Conservation (phyloP, 78 protist species). For the Dictyostelium firmibasis region DNA sequence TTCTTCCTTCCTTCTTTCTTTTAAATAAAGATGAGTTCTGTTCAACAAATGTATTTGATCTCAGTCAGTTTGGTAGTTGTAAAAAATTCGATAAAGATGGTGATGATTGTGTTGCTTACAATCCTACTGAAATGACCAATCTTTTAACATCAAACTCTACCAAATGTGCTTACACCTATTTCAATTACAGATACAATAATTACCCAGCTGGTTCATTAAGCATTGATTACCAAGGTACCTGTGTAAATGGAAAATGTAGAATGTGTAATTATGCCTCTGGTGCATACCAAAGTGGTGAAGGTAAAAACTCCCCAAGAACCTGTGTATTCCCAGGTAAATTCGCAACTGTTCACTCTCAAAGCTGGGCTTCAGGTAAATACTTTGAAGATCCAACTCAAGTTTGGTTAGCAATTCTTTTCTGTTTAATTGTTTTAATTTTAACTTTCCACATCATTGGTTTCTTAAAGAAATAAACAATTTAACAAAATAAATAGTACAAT, state of each 20-base stretch:
- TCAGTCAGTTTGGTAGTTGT: slow-evolving; percentile 28
- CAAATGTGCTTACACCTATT: slow-evolving; percentile 40
- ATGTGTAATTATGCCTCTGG: neutral
- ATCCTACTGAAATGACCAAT: neutral
- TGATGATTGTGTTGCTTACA: slow-evolving; percentile 9
- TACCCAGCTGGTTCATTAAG: neutral
- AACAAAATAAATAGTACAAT: neutral
- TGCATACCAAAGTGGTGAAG: neutral
- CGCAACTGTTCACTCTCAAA: slow-evolving; percentile 32
- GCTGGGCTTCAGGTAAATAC: slow-evolving; percentile 42
- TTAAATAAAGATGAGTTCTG: slow-evolving; percentile 32
- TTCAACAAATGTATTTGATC: neutral
- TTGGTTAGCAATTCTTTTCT: slow-evolving; percentile 73
- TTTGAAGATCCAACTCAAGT: slow-evolving; percentile 3
- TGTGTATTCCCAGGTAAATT: slow-evolving; percentile 76
- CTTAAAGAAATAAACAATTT: slow-evolving; percentile 37
- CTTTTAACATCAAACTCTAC: neutral
- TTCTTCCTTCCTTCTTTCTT: too few species aligned
- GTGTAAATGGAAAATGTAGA: slow-evolving; percentile 31
- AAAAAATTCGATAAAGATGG: slow-evolving; percentile 17
- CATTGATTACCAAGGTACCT: neutral
- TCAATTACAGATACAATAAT: neutral
- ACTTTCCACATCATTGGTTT: slow-evolving; percentile 52
- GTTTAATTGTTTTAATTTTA: slow-evolving; percentile 41
- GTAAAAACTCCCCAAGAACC: slow-evolving; percentile 9